Base-by-base conservation (phyloP, 164 flowering plant species). In the Kingdonia uniflora region DNA sequence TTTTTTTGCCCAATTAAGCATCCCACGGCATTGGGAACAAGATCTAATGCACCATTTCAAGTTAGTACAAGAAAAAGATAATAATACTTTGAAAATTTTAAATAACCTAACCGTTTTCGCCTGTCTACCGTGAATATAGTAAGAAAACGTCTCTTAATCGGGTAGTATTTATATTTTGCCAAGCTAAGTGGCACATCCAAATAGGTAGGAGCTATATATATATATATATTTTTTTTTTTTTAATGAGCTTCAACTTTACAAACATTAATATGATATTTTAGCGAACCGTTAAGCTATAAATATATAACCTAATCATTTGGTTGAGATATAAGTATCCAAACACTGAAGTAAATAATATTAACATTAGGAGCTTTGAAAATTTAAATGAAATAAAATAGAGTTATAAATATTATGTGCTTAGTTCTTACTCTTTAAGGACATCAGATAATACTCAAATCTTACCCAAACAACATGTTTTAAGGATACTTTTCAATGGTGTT, bases 151-250 rank as follows among this genome's bases (percentile, higher is more conserved):
- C 35, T 4, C 35, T 4, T 29, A 62, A 52, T 43, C 49, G 14
- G 12, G 15, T 13, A 21, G 42, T 6, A 21, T 15, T 16, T n/a
- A 51, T 48, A 56, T 56, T 56, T 29, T 29, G 6, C 35, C 35
- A 29, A 29, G 35, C 35, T 55, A 51, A 55, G 53, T 54, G 49
- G 62, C 58, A 57, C 74, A 49, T 49, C 74, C 78, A 54, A 51
- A 63, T 55, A 68, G 53, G 65, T 65, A 14, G 78, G 75, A 68
- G 24, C n/a, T n/a, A 33, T 12, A 52, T 20, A 16, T 52, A 19
- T 52, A n/a, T 39, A 7, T 15, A 10, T 37, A 29, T 15, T 19
- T n/a, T 29, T 37, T 8, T 43, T 35, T 14, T 51, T 6, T 17
- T 19, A n/a, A n/a, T n/a, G n/a, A n/a, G n/a, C n/a, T 44, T 2